Conservation (phyloP, 768 basidiomycete species). For the Auricularia sp. region DNA sequence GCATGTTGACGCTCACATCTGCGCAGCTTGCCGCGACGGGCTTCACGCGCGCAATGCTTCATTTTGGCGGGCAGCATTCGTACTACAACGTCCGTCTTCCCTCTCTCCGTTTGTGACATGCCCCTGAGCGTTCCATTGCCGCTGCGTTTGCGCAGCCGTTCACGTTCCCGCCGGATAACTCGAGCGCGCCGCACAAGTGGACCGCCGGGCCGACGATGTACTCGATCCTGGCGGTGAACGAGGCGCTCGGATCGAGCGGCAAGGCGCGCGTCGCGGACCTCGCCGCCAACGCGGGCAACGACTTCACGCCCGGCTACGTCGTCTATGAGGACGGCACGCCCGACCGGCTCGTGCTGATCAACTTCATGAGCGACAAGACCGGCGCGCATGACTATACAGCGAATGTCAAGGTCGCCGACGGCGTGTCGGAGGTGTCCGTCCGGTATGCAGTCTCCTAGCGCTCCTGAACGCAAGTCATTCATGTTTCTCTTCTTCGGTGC, state of each 20-base stretch:
- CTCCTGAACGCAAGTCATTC: slow-evolving; percentile 30
- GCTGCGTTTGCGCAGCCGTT: slow-evolving; percentile 16
- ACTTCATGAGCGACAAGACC: slow-evolving; percentile 53
- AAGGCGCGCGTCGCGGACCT: slow-evolving; percentile 60
- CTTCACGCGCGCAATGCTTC: slow-evolving; percentile 39
- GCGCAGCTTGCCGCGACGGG: slow-evolving; percentile 14
- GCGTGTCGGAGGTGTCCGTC: slow-evolving; percentile 19
- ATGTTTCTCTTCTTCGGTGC: not conserved
- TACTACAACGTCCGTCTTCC: slow-evolving; percentile 46
- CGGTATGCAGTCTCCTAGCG: slow-evolving; percentile 2
- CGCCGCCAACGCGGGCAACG: slow-evolving; percentile 36
- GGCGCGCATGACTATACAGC: slow-evolving; percentile 46
- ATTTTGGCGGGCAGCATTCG: slow-evolving; percentile 54
- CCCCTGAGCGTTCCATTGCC: not conserved
- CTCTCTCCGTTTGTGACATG: not conserved
- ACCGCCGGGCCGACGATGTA: slow-evolving; percentile 68
- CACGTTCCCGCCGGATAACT: slow-evolving; percentile 41
- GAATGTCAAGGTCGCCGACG: slow-evolving; percentile 38
- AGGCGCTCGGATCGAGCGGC: slow-evolving; percentile 58
- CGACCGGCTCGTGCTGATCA: slow-evolving; percentile 57
- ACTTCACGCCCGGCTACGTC: slow-evolving; percentile 54
- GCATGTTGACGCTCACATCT: not conserved
- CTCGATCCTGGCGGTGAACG: slow-evolving; percentile 57
- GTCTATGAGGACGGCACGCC: slow-evolving; percentile 64
- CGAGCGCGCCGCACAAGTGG: slow-evolving; percentile 54